phyloP scores from a whole-genome alignment of 495 filamentous ascomycete species.

The Aspergillus biplanus region DNA sequence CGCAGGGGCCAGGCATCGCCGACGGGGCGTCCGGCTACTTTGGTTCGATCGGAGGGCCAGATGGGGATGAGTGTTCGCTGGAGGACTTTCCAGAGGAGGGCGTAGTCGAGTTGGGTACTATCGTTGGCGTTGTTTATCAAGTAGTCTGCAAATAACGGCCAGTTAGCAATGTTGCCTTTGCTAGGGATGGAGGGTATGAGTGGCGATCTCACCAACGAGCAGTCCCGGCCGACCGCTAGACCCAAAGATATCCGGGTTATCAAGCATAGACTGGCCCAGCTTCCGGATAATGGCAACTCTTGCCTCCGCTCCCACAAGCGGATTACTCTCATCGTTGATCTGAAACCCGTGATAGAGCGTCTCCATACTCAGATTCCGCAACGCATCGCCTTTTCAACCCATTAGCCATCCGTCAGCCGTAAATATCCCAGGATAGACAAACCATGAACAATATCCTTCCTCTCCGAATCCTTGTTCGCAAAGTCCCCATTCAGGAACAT shows the following conservation, averaged over 20 bases:
- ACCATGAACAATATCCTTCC: conserved; percentile 36
- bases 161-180: not conserved
- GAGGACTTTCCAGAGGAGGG: conserved; percentile 51
- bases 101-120: conserved; percentile 31
- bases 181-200: not conserved
- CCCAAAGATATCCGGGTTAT: conserved; percentile 55
- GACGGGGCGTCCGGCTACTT: conserved; percentile 52
- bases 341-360: conserved; percentile 41
- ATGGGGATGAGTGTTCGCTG: conserved; percentile 56
- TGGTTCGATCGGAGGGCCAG: conserved; percentile 59
- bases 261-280: conserved; percentile 51
- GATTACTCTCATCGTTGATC: conserved; percentile 48
- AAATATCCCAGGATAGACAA: conserved; percentile 3
- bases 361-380: conserved; percentile 23
- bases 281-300: conserved; percentile 51
- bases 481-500: conserved; percentile 61
- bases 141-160: conserved; percentile 45
- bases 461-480: conserved; percentile 21
- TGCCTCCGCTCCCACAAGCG: conserved; percentile 54
- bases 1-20: conserved; percentile 61
- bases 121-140: conserved; percentile 34
- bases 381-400: conserved; percentile 22
- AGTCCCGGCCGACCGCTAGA: conserved; percentile 53
- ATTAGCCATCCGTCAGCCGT: not conserved
- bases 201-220: conserved; percentile 51